Evolutionary conservation across 768 basidiomycete genomes (phyloP), one percentile per base, ranked within the genome.

Genomic region (Neoboletus brunneissimus): DNA sequence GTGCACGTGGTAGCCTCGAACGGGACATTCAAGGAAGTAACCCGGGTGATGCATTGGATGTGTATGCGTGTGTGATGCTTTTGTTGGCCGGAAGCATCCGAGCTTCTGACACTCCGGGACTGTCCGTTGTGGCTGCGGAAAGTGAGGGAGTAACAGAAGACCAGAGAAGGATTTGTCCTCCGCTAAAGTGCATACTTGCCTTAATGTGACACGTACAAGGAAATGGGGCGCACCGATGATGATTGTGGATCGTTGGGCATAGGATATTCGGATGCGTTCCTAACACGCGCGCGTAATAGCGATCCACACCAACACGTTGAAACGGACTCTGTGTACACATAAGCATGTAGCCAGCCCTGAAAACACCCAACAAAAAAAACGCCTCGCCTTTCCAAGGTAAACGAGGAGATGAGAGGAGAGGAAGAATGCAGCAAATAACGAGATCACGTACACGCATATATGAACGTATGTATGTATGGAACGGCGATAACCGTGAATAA

Each of bases 401-500:
- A 18, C 12, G 27, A 44, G 25, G n/a, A n/a, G 2, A 27, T 2
- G 38, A 40, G n/a, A 29, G 9, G 18, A 4, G 18, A 29, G 2
- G 15, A 51, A 32, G 29, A 27, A 34, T 49, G 58, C 42, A 48
- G 37, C 53, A 46, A 45, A 55, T 34, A 45, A 55, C 23, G 22
- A 32, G 53, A 45, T 40, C 34, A 48, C 16, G 34, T 48, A 59
- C 31, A 49, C 42, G 18, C 25, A 40, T 27, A 22, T 43, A 56
- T 48, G 54, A 31, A 51, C 41, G 46, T 31, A 51, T 57, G 31
- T 55, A 61, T 42, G 42, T 23, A 55, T 53, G 49, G 15, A 34
- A 41, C n/a, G 56, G 5, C 25, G 45, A 55, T 25, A 44, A 60
- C 55, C 45, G n/a, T 41, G 51, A 50, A 51, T 55, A 63, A 48